Evolutionary conservation across 345 rosid genomes (phyloP), one percentile per base, ranked within the genome.

Genomic region (Lepidium africanum): DNA sequence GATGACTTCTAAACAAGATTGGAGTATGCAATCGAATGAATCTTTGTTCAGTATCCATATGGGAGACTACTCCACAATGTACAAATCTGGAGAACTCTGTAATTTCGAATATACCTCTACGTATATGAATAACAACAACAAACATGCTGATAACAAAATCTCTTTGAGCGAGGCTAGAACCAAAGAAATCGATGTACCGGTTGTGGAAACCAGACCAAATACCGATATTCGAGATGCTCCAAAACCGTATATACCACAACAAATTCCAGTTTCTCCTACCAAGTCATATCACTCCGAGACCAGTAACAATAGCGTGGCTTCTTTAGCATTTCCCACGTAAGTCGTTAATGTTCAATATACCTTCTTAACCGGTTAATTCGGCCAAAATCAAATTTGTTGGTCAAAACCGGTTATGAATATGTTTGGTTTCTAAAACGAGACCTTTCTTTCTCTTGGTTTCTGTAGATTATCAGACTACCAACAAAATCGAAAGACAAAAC

Each of bases 1-100:
- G 30, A 68, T 95, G n/a, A 14, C 84, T 5, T 47, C 74, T 23
- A 80, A 81, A 15, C 67, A 54, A 69, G 99, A 91, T 0, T 91
- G 99, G 99, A 94, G 99, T 13, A 74, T 72, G 0, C 85, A 92
- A 35, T 94, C 99, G 0, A 94, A 85, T 13, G 97, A 94, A 65
- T 90, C 98, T 3, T 74, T 94, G 71, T 94, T 91, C 19, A 94
- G 97, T 59, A 85, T 94, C 78, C 88, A 83, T 27, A 70, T 88
- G 67, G 97, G 79, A 79, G 57, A 77, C 38, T 60, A 87, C 94
- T 0, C 85, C 66, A 71, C 86, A 72, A 10, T 88, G 68, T 83
- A 85, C 63, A 83, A 81, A 73, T 93, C 97, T 6, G 96, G 89
- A 16, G 97, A 93, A 49, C 63, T 90, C 11, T 19, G 83, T 15